Percentiles rank a stretch among this genome's conserved stretches.
These are phyloP conservation scores for Echinosophora koreensis DNA, from an alignment of 306 rosid genomes.

Conservation along the genomic window DNA sequence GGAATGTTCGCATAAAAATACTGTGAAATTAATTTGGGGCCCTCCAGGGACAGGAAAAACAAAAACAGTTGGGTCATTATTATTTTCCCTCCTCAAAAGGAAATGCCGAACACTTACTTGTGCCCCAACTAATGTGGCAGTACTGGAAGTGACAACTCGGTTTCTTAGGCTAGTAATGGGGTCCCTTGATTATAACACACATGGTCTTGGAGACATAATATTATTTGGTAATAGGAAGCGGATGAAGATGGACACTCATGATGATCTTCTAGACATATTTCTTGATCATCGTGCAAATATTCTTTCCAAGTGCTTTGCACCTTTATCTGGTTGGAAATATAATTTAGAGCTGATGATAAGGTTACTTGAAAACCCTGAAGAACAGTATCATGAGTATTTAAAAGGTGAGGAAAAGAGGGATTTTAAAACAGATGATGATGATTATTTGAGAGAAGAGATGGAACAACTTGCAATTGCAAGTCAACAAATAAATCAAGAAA, in stretches of 20 bases:
- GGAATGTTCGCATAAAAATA: constrained; percentile 50
- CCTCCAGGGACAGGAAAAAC: constrained; percentile 67
- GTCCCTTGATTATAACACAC: constrained; percentile 47
- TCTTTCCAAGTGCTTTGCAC: constrained; percentile 57
- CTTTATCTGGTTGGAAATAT: constrained; percentile 58
- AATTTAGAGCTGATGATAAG: constrained; percentile 44
- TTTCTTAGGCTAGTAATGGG: constrained; percentile 48
- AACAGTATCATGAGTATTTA: constrained; percentile 43
- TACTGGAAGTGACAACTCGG: constrained; percentile 50
- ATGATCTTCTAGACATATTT: constrained; percentile 55
- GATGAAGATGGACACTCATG: constrained; percentile 42
- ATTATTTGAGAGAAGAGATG: constrained; percentile 43
- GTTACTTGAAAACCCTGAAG: constrained; percentile 52
- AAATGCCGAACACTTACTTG: constrained; percentile 59
- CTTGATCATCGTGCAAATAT: constrained; percentile 50
- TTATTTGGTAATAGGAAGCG: constrained; percentile 50
- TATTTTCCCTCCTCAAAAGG: constrained; percentile 48
- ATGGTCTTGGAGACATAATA: constrained; percentile 59
- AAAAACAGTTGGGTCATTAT: constrained; percentile 49
- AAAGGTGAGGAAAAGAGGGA: constrained; percentile 38
- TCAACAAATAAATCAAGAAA: constrained; percentile 38
- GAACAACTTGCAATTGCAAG: constrained; percentile 32
- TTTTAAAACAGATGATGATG: constrained; percentile 31
- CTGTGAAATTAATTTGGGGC: constrained; percentile 55
- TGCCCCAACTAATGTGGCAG: constrained; percentile 59